Percentiles rank a stretch among this genome's conserved stretches.
phyloP scores from a whole-genome alignment of 208 protist species.

The Angomonas ambiguus region DNA sequence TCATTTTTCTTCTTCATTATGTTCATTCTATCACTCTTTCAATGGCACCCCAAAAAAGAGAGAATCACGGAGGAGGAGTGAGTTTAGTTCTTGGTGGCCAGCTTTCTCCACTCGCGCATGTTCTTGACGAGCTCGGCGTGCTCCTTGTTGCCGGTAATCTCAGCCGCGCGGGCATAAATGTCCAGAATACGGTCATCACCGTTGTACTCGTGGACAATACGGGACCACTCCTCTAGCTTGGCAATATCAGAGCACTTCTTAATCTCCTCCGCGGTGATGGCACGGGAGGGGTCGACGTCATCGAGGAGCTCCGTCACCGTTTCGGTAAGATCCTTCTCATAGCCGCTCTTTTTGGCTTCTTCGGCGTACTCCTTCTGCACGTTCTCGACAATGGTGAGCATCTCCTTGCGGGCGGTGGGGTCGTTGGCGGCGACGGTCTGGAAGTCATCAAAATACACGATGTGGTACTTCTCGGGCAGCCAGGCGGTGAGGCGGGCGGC shows the following conservation, averaged over 20 bases:
- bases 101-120: slow-evolving; percentile 69
- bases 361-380: slow-evolving; percentile 72
- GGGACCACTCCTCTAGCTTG: slow-evolving; percentile 77
- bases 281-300: slow-evolving; percentile 74
- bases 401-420: slow-evolving; percentile 52
- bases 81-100: slow-evolving; percentile 53
- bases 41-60: no score
- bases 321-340: slow-evolving; percentile 62
- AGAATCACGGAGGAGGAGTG: background rate
- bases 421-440: slow-evolving; percentile 85
- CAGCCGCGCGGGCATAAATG: slow-evolving; percentile 78
- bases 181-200: slow-evolving; percentile 80
- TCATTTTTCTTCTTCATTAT: background rate
- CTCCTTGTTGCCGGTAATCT: slow-evolving; percentile 74
- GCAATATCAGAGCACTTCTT: slow-evolving; percentile 58
- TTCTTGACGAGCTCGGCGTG: slow-evolving; percentile 68
- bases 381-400: slow-evolving; percentile 73
- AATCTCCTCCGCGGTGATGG: slow-evolving; percentile 69
- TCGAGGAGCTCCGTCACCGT: slow-evolving; percentile 58
- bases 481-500: slow-evolving; percentile 73
- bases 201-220: slow-evolving; percentile 84
- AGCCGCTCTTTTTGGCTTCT: slow-evolving; percentile 64
- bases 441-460: slow-evolving; percentile 87
- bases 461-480: slow-evolving; percentile 90
- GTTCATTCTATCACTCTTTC: background rate